Base-by-base conservation (phyloP, 106 monocot species). In the Amphibolis antarctica region DNA sequence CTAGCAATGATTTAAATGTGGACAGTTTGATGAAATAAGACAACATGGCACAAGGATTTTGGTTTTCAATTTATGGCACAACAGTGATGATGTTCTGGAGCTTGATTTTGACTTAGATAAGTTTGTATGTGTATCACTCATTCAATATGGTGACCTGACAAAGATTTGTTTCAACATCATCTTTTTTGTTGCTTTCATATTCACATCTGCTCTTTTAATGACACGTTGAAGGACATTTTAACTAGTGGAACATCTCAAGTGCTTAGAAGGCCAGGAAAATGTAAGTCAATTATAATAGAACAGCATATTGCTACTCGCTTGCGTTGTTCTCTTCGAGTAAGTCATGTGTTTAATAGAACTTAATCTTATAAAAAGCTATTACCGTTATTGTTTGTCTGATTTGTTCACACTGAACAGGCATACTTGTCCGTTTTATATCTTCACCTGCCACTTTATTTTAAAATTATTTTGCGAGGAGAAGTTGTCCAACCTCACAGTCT, bases 1-100 rank as follows among this genome's bases (percentile, higher is more conserved):
- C 12, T 63, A 6, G 20, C 14, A 23, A 45, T 63, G 44, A 1
- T 68, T 74, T 80, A 61, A 45, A 75, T 68, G 68, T 85, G 73
- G 69, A 62, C 86, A 93, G 93, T 93, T 93, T 86, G 76, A 83
- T 86, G 83, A 81, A 71, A 79, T 93, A 79, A 89, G 93, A 71
- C 65, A 75, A 21, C 80, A 77, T 81, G 93, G 93, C 13, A 89
- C 93, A 28, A 88, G 79, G 65, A 66, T 93, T 51, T 62, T 93
- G 43, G 74, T 93, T 21, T 93, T 75, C 81, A 93, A 93, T 64
- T 65, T 93, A 30, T 93, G 93, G 93, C 54, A 74, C 44, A 83
- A 86, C 69, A 88, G 86, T 77, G 89, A 86, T 67, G 88, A 86
- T 46, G 57, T 73, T 60, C 73, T 89, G 79, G 93, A 93, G 85